Conservation (phyloP, 1,284 basidiomycete genomes). For the Rhodofomes roseus region DNA sequence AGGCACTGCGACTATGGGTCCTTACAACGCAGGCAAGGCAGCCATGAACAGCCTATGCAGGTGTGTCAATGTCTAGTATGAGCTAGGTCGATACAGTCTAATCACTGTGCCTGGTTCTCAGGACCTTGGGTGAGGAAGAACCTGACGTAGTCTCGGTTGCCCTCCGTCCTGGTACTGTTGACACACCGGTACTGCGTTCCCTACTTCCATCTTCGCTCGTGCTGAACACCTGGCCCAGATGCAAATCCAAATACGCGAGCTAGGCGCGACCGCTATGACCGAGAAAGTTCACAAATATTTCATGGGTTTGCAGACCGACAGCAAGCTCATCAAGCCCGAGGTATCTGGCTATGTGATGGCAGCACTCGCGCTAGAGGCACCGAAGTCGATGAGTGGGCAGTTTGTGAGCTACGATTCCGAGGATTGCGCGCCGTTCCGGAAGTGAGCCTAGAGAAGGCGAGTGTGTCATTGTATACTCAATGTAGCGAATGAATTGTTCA, state of each 20-base stretch:
- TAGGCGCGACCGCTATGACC: conserved; percentile 47
- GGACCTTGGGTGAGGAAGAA: conserved; percentile 83
- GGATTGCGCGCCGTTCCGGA: conserved; percentile 51
- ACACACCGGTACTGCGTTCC: conserved; percentile 50
- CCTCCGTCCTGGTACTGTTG: conserved; percentile 82
- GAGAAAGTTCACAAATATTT: conserved; percentile 54
- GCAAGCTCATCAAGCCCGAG: conserved; percentile 66
- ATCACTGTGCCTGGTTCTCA: conserved; percentile 24
- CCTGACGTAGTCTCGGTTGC: conserved; percentile 69
- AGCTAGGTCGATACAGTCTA: background rate
- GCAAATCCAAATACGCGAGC: conserved; percentile 54
- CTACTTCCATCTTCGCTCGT: too few species aligned
- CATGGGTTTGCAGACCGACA: conserved; percentile 54
- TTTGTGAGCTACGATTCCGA: conserved; percentile 74
- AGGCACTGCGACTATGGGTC: conserved; percentile 65
- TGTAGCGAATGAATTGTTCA: background rate
- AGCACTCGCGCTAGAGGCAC: conserved; percentile 54
- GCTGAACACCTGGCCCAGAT: conserved; percentile 44
- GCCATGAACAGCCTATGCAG: conserved; percentile 83
- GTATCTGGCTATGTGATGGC: conserved; percentile 77
- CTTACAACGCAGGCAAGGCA: conserved; percentile 80
- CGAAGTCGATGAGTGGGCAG: conserved; percentile 59
- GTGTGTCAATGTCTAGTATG: conserved; percentile 29
- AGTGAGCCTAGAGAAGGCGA: conserved; percentile 8
- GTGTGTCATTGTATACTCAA: background rate